These are phyloP conservation scores for Purshia tridentata DNA, from an alignment of 306 rosid genomes.

Conservation along the genomic window DNA sequence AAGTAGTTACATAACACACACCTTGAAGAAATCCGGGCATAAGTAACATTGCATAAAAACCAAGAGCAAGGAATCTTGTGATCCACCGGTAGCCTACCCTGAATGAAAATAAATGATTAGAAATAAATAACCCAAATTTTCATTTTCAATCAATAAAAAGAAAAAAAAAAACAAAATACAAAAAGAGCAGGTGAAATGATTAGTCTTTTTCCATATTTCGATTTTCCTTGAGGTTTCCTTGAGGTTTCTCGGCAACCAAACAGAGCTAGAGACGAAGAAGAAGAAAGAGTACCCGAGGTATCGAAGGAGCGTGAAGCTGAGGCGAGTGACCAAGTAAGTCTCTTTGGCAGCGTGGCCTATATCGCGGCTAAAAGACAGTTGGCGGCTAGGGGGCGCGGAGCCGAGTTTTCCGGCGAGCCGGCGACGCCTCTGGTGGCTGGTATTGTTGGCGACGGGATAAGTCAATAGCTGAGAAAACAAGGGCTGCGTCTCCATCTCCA, in stretches of 20 bases:
- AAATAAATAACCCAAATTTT: slow-evolving; percentile 18
- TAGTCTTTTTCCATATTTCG: background rate
- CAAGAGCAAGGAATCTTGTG: slow-evolving; percentile 58
- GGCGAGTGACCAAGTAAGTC: slow-evolving; percentile 67
- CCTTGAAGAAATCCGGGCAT: slow-evolving; percentile 96
- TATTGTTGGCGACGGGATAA: slow-evolving; percentile 18
- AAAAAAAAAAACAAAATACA: background rate
- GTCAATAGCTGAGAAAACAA: slow-evolving; percentile 21
- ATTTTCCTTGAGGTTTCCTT: background rate
- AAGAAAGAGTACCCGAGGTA: slow-evolving; percentile 65
- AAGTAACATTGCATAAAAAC: slow-evolving; percentile 73
- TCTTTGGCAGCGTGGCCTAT: slow-evolving; percentile 72
- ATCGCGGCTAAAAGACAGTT: slow-evolving; percentile 38
- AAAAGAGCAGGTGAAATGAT: background rate
- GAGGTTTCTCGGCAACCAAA: slow-evolving; percentile 1
- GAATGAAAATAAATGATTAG: slow-evolving; percentile 41
- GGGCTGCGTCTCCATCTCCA: slow-evolving; percentile 4
- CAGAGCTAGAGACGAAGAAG: background rate
- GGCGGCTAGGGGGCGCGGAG: slow-evolving; percentile 20
- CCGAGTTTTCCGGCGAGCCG: slow-evolving; percentile 6
- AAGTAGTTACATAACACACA: slow-evolving; percentile 19
- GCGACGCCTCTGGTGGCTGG: slow-evolving; percentile 31
- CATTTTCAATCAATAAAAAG: background rate
- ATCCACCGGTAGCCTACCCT: slow-evolving; percentile 99
- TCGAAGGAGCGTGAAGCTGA: slow-evolving; percentile 72